These are phyloP conservation scores for Takashimella koratensis DNA, from an alignment of 1,284 basidiomycete species.

Conservation along the genomic window DNA sequence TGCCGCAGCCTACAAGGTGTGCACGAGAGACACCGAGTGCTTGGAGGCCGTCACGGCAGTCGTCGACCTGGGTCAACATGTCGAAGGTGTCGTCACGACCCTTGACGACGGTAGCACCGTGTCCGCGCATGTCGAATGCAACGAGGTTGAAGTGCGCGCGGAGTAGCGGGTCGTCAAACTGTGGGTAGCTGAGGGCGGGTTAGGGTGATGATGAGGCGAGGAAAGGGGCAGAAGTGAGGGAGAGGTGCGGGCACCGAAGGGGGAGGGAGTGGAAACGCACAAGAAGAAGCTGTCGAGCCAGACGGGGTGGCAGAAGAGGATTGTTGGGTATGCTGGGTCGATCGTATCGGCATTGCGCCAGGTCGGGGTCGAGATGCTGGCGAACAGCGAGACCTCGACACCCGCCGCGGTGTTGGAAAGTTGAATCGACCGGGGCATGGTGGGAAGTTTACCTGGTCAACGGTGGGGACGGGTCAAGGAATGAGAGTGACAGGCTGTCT, in stretches of 20 bases:
- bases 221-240: neutral
- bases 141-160: conserved; percentile 26
- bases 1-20: conserved; percentile 22
- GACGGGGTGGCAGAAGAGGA: conserved; percentile 14
- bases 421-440: neutral
- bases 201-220: neutral
- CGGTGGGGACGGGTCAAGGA: too few relatives aligned
- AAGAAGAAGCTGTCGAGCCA: conserved; percentile 17
- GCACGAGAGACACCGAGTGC: conserved; percentile 10
- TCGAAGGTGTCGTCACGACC: conserved; percentile 5
- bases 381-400: conserved; percentile 1
- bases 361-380: conserved; percentile 5
- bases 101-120: conserved; percentile 16
- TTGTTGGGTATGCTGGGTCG: conserved; percentile 5
- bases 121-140: conserved; percentile 24
- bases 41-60: conserved; percentile 10
- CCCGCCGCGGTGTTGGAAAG: neutral
- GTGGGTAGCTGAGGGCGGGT: conserved; percentile 22
- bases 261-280: conserved; percentile 1
- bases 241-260: neutral
- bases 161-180: conserved; percentile 28
- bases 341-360: neutral
- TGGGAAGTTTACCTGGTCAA: too few relatives aligned
- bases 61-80: conserved; percentile 10
- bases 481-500: too few relatives aligned